Percentiles rank a stretch among this genome's conserved stretches.
phyloP scores from a whole-genome alignment of 2,329 filamentous ascomycete genomes.

The Cercospora sojina region DNA sequence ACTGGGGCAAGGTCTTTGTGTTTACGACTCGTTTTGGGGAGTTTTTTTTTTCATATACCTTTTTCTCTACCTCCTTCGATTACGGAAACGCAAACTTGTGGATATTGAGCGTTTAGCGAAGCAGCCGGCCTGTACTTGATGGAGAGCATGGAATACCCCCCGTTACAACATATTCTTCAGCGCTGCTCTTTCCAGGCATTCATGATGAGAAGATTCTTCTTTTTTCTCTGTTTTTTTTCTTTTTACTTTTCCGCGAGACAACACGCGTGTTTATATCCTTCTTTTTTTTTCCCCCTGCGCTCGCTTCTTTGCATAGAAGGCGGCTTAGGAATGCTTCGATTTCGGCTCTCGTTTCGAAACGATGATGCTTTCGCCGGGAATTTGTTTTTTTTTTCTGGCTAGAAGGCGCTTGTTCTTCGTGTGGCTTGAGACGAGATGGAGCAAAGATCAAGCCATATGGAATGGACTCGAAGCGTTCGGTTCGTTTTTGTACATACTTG shows the following conservation, averaged over 20 bases:
- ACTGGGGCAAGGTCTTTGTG: neutral
- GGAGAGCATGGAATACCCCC: conserved; percentile 8
- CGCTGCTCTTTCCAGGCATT: conserved; percentile 16
- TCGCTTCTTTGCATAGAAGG: neutral
- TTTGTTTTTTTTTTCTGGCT: no score
- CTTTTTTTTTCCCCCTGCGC: neutral
- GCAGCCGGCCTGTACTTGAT: conserved; percentile 17
- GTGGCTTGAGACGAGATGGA: neutral
- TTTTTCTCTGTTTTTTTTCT: neutral
- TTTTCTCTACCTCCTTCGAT: neutral
- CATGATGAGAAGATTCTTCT: neutral
- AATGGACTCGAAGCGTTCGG: neutral
- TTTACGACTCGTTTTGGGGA: neutral
- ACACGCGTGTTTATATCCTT: neutral
- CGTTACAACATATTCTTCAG: neutral
- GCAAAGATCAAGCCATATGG: neutral
- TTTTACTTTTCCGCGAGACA: neutral
- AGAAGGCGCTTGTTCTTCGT: neutral
- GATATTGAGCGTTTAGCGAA: conserved; percentile 21
- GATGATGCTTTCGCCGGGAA: neutral
- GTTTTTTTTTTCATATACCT: neutral
- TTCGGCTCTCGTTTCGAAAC: neutral
- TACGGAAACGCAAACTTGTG: neutral
- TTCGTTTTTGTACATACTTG: neutral
- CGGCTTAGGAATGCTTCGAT: neutral